Percentiles rank a stretch among this genome's conserved stretches.
Conservation (phyloP, 495 filamentous ascomycete genomes). For the Talaromyces adpressus region DNA sequence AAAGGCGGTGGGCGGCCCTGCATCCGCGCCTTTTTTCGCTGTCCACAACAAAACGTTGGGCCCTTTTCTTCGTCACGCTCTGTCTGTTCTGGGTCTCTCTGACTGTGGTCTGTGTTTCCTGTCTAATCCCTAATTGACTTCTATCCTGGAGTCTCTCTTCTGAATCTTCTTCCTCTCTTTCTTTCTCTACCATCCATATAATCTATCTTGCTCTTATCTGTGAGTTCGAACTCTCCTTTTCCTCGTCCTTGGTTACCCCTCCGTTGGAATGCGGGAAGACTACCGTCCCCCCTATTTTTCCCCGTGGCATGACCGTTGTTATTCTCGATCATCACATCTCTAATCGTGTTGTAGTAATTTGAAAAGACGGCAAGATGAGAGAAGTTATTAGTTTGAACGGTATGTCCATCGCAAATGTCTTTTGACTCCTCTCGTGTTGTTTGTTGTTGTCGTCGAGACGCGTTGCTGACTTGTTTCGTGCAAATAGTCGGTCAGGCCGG, state of each 20-base stretch:
- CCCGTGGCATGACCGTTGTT: not conserved
- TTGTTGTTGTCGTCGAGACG: constrained; percentile 3
- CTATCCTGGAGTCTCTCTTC: not conserved
- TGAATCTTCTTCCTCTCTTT: not conserved
- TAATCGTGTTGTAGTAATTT: not conserved
- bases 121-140: not conserved
- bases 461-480: constrained; percentile 18
- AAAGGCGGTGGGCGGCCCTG: constrained; percentile 50
- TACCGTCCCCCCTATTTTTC: not conserved
- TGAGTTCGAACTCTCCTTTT: not conserved
- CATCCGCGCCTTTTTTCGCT: not conserved
- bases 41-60: constrained; percentile 4
- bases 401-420: constrained; percentile 40
- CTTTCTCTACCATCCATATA: not conserved
- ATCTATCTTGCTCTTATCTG: constrained; percentile 2
- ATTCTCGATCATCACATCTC: not conserved
- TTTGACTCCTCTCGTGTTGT: constrained; percentile 11
- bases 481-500: constrained; percentile 93
- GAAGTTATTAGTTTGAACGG: constrained; percentile 99
- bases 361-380: constrained; percentile 66
- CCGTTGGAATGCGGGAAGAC: constrained; percentile 4
- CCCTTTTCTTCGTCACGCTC: not conserved
- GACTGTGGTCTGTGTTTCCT: constrained; percentile 1
- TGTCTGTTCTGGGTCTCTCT: not conserved
- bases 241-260: not conserved